Conservation (phyloP, 225 moss, liverwort and hornwort genomes). For the Bryoerythrophyllum caledonicum region DNA sequence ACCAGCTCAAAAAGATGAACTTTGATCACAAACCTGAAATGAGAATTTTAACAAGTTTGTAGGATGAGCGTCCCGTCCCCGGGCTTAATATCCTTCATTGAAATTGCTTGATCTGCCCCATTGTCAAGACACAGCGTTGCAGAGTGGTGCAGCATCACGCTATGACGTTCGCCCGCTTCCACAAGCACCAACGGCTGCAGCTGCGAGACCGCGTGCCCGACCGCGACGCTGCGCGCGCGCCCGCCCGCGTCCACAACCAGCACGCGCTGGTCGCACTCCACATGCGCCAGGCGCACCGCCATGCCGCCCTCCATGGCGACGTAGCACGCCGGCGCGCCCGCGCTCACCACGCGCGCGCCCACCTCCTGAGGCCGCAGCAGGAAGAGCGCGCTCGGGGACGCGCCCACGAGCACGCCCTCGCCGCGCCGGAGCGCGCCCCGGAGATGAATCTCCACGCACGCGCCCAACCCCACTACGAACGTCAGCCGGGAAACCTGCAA, state of each 20-base stretch:
- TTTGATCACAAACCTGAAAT: constrained; percentile 10
- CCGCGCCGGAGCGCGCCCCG: constrained; percentile 13
- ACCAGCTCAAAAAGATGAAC: constrained; percentile 29
- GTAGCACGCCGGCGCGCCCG: constrained; percentile 5
- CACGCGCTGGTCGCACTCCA: constrained; percentile 24
- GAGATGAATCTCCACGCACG: constrained; percentile 16
- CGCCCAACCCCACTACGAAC: constrained; percentile 23
- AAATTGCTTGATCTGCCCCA: neutral
- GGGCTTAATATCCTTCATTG: constrained; percentile 8
- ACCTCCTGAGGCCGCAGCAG: neutral
- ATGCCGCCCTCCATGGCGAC: constrained; percentile 21
- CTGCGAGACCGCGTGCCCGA: constrained; percentile 8
- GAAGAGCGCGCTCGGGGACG: constrained; percentile 28
- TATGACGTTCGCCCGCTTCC: neutral
- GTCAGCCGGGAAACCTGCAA: constrained; percentile 5
- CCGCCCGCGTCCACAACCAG: constrained; percentile 18
- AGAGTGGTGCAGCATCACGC: constrained; percentile 27
- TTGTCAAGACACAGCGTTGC: constrained; percentile 9
- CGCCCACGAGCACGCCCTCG: constrained; percentile 27
- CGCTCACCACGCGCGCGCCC: neutral
- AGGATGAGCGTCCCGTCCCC: constrained; percentile 19
- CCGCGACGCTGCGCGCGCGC: neutral
- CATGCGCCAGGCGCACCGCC: constrained; percentile 20
- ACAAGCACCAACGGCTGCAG: constrained; percentile 24
- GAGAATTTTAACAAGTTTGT: no score